Evolutionary conservation across 1,284 basidiomycete species (phyloP), one percentile per base, ranked within the genome.

Genomic region (Heterobasidion irregulare): DNA sequence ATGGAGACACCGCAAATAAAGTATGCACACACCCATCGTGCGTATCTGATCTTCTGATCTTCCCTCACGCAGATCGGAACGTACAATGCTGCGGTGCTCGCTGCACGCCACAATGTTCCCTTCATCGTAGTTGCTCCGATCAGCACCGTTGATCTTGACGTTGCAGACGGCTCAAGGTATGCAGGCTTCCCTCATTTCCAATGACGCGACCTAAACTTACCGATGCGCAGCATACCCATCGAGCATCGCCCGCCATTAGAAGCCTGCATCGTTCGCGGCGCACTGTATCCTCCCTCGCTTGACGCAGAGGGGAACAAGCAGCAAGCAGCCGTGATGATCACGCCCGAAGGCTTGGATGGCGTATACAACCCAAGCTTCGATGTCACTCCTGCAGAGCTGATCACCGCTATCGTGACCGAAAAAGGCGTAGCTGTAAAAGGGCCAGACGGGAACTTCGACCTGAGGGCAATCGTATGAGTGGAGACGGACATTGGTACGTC

Each of bases 1-100:
- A 97, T 64, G 94, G 94, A 2, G 94, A 96, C 70, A 95, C 94
- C 0, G 93, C 93, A 18, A 96, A 96, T 77, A 96, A 96, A 75
- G 89, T 85, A 54, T 44, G 69, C 56, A 61, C 18, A 16, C 34
- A 4, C 8, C 35, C 13, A 52, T 10, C 26, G 26, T 26, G 26
- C 2, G 26, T 26, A 26, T 26, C 26, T 26, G 51, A 47, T 46
- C 19, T 56, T 34, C 56, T 45, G 52, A 19, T 55, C 35, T 52
- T 50, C 50, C 35, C 46, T 32, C 33, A 34, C 26, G 26, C 62
- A 92, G 84, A 86, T 94, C 62, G 91, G 92, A 44, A 94, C 92
- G 1, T 94, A 94, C 72, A 92, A 94, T 64, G 91, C 92, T 8
- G 92, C 92, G 8, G 91, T 94, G 13, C 75, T 94, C 16, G 92